These are phyloP conservation scores for Staphylotrichum tortipilum DNA, from an alignment of 495 filamentous ascomycete genomes.

Conservation along the genomic window DNA sequence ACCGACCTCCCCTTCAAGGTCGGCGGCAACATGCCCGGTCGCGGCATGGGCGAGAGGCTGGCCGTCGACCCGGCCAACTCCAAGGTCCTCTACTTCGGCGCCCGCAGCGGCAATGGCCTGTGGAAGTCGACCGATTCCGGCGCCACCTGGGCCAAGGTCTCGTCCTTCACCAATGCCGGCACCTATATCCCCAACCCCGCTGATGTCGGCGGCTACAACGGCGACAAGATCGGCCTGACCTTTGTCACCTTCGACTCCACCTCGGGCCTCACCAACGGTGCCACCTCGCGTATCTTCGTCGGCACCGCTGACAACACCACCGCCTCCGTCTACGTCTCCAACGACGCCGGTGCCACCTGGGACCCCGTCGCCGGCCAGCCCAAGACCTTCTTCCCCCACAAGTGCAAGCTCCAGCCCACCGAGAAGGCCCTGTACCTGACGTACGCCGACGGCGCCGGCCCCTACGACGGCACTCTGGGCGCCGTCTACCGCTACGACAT, in stretches of 20 bases:
- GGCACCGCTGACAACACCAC: constrained; percentile 46
- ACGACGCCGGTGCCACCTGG: constrained; percentile 48
- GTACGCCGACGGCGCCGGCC: constrained; percentile 47
- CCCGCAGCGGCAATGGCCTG: constrained; percentile 54
- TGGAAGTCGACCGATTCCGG: constrained; percentile 52
- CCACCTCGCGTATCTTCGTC: constrained; percentile 52
- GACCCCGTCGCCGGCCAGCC: constrained; percentile 41
- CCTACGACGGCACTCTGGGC: constrained; percentile 46
- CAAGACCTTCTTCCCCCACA: constrained; percentile 46
- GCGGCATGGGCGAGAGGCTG: constrained; percentile 54
- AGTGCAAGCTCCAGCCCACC: constrained; percentile 42
- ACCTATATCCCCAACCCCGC: constrained; percentile 39
- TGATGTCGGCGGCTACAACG: constrained; percentile 37
- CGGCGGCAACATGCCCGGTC: constrained; percentile 58
- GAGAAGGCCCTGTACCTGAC: constrained; percentile 50
- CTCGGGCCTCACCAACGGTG: constrained; percentile 32
- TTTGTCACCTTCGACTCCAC: constrained; percentile 52
- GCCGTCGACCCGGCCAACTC: constrained; percentile 51
- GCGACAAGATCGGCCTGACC: constrained; percentile 43
- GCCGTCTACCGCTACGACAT: constrained; percentile 47
- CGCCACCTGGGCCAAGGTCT: constrained; percentile 49
- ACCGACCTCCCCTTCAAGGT: constrained; percentile 49
- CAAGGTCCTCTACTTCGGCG: constrained; percentile 49
- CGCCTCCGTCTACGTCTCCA: constrained; percentile 45
- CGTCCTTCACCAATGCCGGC: constrained; percentile 46